Evolutionary conservation across 345 rosid genomes (phyloP).

Genomic region (Euphorbia lathyris): DNA sequence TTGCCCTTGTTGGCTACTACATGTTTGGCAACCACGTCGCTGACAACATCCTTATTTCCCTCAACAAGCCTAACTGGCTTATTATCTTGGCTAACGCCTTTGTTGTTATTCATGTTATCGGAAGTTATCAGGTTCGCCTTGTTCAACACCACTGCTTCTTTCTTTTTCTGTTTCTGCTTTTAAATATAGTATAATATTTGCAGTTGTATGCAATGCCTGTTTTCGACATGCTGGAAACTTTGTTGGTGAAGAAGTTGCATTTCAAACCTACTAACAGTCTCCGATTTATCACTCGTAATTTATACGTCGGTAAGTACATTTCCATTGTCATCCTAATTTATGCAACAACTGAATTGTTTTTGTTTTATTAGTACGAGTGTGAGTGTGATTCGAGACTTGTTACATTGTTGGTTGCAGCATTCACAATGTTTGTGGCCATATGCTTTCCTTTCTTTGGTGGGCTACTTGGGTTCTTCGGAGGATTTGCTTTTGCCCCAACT

Average conservation of each 20-base stretch:
- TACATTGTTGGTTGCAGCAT: too few species aligned
- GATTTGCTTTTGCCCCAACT: conserved; percentile 32
- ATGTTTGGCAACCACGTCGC: conserved; percentile 23
- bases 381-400: too few species aligned
- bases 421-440: conserved; percentile 28
- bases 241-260: conserved; percentile 22
- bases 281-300: conserved; percentile 17
- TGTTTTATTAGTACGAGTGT: too few species aligned
- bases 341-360: too few species aligned
- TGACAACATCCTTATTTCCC: conserved; percentile 29
- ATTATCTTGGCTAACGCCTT: conserved; percentile 22
- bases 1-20: conserved; percentile 26
- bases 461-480: conserved; percentile 32
- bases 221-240: conserved; percentile 31
- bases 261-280: conserved; percentile 24
- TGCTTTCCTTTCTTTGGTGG: conserved; percentile 31
- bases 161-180: too few species aligned
- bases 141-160: background rate
- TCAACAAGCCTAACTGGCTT: conserved; percentile 29
- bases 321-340: background rate
- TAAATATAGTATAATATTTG: background rate
- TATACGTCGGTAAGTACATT: conserved; percentile 27
- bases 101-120: conserved; percentile 31
- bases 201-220: conserved; percentile 32
- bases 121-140: conserved; percentile 29